Conservation (phyloP, 1,284 basidiomycete genomes). For the Cutaneotrichosporon curvatum region DNA sequence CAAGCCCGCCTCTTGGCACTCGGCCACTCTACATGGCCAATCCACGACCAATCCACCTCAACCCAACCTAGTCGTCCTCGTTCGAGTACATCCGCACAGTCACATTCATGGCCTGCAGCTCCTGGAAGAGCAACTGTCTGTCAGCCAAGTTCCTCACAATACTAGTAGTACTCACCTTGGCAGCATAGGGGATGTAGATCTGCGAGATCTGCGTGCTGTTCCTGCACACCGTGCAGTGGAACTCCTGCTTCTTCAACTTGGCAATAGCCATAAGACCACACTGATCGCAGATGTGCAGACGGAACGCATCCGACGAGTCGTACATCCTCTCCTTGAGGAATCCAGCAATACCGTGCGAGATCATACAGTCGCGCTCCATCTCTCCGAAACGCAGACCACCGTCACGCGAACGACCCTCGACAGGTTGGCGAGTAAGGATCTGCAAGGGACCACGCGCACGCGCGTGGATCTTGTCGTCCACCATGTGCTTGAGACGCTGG, state of each 20-base stretch:
- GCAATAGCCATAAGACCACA: constrained; percentile 93
- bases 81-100: constrained; percentile 22
- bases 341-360: constrained; percentile 95
- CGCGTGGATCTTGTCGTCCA: constrained; percentile 99
- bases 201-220: constrained; percentile 92
- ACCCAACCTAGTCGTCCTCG: constrained; percentile 7
- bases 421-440: constrained; percentile 94
- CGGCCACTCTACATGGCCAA: no score
- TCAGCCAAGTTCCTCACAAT: constrained; percentile 3
- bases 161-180: constrained; percentile 47
- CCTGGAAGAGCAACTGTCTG: constrained; percentile 18
- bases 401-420: constrained; percentile 98
- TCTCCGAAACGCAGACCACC: constrained; percentile 99
- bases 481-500: constrained; percentile 99
- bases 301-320: constrained; percentile 79
- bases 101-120: constrained; percentile 34
- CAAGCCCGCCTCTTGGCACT: no score
- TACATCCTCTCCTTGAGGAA: constrained; percentile 95
- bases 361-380: constrained; percentile 94
- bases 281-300: constrained; percentile 90
- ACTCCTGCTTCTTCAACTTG: constrained; percentile 61
- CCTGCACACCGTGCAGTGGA: constrained; percentile 64
- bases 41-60: not conserved
- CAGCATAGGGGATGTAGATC: constrained; percentile 83
- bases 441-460: constrained; percentile 95